A percentile compares a stretch with the other conserved stretches of the same genome.
Evolutionary conservation across 169 alveolate species (phyloP).

Genomic region (Plasmodium gaboni): DNA sequence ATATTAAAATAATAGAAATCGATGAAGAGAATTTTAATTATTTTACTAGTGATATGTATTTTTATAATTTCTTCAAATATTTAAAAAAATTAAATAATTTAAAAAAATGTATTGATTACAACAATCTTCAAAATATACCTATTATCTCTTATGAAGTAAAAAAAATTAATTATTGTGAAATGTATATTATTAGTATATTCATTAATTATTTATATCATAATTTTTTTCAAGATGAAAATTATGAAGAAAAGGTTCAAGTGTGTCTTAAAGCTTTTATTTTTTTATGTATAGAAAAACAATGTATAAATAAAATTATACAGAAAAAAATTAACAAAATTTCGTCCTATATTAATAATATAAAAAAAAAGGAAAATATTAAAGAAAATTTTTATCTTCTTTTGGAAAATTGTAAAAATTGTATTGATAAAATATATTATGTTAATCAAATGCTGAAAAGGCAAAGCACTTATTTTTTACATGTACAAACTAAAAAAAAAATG

Average conservation of each 20-base stretch:
- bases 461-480: too few species aligned
- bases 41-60: neutral
- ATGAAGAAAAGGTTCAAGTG: slow-evolving; percentile 22
- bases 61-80: slow-evolving; percentile 17
- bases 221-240: slow-evolving; percentile 43
- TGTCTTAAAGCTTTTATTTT: slow-evolving; percentile 35
- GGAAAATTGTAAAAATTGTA: slow-evolving; percentile 53
- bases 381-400: slow-evolving; percentile 17
- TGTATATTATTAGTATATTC: slow-evolving; percentile 15
- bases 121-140: slow-evolving; percentile 44
- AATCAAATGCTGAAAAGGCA: slow-evolving; percentile 24
- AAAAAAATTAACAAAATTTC: slow-evolving; percentile 31
- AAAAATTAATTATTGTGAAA: slow-evolving; percentile 27
- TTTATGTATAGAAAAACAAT: slow-evolving; percentile 42
- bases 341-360: slow-evolving; percentile 24
- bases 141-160: slow-evolving; percentile 10
- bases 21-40: neutral
- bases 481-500: neutral
- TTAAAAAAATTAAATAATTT: slow-evolving; percentile 26
- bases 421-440: slow-evolving; percentile 34
- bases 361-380: slow-evolving; percentile 15
- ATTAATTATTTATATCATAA: slow-evolving; percentile 19
- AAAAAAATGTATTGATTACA: slow-evolving; percentile 9
- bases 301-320: slow-evolving; percentile 32
- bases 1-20: slow-evolving; percentile 1